These are phyloP conservation scores for Pichia thaimueangensis DNA, from an alignment of 805 yeast species.

Conservation along the genomic window DNA sequence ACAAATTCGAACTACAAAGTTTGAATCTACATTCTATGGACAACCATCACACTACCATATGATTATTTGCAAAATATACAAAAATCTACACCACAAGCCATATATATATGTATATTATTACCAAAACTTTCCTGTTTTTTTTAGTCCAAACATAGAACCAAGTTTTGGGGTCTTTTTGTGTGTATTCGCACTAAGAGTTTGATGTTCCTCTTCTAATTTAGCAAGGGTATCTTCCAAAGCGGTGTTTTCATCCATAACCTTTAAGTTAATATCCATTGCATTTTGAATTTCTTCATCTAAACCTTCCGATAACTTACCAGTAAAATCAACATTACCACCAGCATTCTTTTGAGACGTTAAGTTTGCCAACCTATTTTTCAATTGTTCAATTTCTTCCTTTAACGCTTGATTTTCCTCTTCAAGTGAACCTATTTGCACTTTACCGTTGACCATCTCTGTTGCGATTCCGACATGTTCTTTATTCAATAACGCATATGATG, in stretches of 20 bases:
- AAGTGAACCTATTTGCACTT: constrained; percentile 67
- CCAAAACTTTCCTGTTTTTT: constrained; percentile 14
- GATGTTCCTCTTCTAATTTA: constrained; percentile 33
- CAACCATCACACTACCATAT: too few species aligned
- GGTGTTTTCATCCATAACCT: constrained; percentile 60
- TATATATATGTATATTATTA: background rate
- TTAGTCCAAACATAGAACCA: constrained; percentile 11
- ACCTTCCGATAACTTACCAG: constrained; percentile 27
- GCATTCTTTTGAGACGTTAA: constrained; percentile 20
- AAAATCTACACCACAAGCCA: too few species aligned
- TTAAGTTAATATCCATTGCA: constrained; percentile 55
- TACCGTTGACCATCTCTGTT: constrained; percentile 76
- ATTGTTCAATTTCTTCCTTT: constrained; percentile 38
- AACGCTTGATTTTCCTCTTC: constrained; percentile 69
- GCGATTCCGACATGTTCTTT: constrained; percentile 82
- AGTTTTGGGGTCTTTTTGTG: constrained; percentile 11
- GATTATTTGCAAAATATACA: too few species aligned
- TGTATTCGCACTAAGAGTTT: constrained; percentile 24
- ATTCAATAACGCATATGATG: constrained; percentile 60
- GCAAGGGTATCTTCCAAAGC: constrained; percentile 48
- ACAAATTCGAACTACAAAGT: too few species aligned
- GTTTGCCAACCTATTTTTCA: constrained; percentile 36
- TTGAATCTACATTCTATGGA: too few species aligned
- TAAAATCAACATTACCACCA: constrained; percentile 21
- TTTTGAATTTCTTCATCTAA: constrained; percentile 47